Base-by-base conservation (phyloP, 2,329 filamentous ascomycete genomes). In the Westerdykella ornata region DNA sequence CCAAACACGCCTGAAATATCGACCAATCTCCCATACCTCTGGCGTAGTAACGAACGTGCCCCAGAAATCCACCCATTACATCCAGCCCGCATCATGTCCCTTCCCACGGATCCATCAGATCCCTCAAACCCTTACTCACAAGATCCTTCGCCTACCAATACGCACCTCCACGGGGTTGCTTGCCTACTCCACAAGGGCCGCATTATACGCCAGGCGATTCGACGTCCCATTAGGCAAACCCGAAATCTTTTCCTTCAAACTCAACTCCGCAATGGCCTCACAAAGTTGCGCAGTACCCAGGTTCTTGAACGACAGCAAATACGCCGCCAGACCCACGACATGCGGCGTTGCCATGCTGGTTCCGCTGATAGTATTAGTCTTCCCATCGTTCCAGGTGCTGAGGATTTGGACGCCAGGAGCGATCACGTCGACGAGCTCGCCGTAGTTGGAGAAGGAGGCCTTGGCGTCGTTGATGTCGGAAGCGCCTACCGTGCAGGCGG, bases 341-440 rank as follows among this genome's bases (percentile, higher is more conserved):
- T 85, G 82, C 4, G 82, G 83, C n/a, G 75, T 75, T 26, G 82
- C 80, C 80, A 82, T 82, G 29, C 72, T 77, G 5, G 80, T 84
- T 13, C 80, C 81, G 11, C 71, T 74, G 49, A 80, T 72, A 37
- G 62, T 70, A 39, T 66, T 67, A 60, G 51, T 59, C 3, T 58
- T 60, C 33, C 64, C 61, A 26, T 70, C 44, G 29, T 51, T 54
- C 48, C 47, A 78, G 20, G 77, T 69, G 53, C 70, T 74, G 1
- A 69, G 66, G 15, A 69, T 50, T 1, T 51, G 40, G 19, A 68
- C 57, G 11, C 67, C 67, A 2, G 67, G 67, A 1, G 59, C 67
- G 31, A 63, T 60, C 13, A 68, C 46, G 29, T 67, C 63, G 29
- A 69, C 59, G 5, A 56, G 35, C 12, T 50, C 19, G 3, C 66